Evolutionary conservation across 176 grass and related monocot species (phyloP).

Genomic region (sorghum (Sorghum bicolor)): Sorghum_bicolor_NCBIv3 NC_012872.2:13415001-13415500

Average conservation of each 20-base stretch:
- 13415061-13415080: slow-evolving; percentile 77
- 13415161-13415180: background rate
- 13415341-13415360: background rate
- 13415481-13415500: slow-evolving; percentile 67
- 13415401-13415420: background rate
- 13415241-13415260: slow-evolving; percentile 67
- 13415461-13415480: background rate
- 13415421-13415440: background rate
- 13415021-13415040: background rate
- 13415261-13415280: slow-evolving; percentile 86
- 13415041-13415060: slow-evolving; percentile 39
- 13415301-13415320: slow-evolving; percentile 63
- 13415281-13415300: slow-evolving; percentile 76
- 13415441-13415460: background rate
- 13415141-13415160: background rate
- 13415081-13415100: slow-evolving; percentile 78
- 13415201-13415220: background rate
- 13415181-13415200: background rate
- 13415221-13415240: slow-evolving; percentile 35
- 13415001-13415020: slow-evolving; percentile 1
- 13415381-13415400: background rate
- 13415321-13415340: slow-evolving; percentile 64
- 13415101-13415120: slow-evolving; percentile 98
- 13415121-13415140: slow-evolving; percentile 95
- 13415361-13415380: background rate